A percentile compares a stretch with the other conserved stretches of the same genome.
Conservation (phyloP, 306 rosid species). For the Quillaja saponaria region DNA sequence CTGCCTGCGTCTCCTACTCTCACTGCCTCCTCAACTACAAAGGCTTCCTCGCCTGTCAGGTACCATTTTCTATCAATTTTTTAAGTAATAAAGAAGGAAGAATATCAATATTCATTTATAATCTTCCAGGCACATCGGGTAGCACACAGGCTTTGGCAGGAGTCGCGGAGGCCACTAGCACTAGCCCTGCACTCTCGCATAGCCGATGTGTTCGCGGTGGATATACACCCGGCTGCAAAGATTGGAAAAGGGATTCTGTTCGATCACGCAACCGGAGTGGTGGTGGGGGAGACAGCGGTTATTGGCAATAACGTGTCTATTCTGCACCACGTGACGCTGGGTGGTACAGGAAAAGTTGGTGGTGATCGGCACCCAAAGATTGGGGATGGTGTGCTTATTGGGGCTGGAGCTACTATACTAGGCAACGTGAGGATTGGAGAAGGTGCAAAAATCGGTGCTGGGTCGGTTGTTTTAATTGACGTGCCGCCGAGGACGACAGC, state of each 20-base stretch:
- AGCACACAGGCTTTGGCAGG: constrained; percentile 76
- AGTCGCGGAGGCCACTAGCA: constrained; percentile 76
- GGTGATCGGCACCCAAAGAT: constrained; percentile 96
- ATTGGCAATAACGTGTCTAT: constrained; percentile 90
- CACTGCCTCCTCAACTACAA: constrained; percentile 95
- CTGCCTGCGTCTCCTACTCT: constrained; percentile 81
- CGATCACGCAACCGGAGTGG: constrained; percentile 89
- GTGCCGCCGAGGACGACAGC: constrained; percentile 76
- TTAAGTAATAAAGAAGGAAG: too few species aligned
- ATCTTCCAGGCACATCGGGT: constrained; percentile 69
- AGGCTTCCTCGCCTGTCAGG: constrained; percentile 94
- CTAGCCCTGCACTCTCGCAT: constrained; percentile 81
- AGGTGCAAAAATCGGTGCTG: constrained; percentile 90
- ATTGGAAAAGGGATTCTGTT: constrained; percentile 84
- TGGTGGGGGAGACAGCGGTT: constrained; percentile 96
- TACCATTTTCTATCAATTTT: not conserved
- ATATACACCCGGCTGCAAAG: constrained; percentile 88
- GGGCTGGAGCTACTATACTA: constrained; percentile 89
- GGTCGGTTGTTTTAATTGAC: constrained; percentile 85
- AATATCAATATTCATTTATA: too few species aligned
- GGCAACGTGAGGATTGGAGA: constrained; percentile 88
- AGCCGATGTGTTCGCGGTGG: constrained; percentile 83
- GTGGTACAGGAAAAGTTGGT: constrained; percentile 91
- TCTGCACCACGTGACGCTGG: constrained; percentile 88
- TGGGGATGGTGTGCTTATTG: constrained; percentile 88